These are phyloP conservation scores for Ceratocystis destructans DNA, from an alignment of 2,329 filamentous ascomycete species.

Conservation along the genomic window DNA sequence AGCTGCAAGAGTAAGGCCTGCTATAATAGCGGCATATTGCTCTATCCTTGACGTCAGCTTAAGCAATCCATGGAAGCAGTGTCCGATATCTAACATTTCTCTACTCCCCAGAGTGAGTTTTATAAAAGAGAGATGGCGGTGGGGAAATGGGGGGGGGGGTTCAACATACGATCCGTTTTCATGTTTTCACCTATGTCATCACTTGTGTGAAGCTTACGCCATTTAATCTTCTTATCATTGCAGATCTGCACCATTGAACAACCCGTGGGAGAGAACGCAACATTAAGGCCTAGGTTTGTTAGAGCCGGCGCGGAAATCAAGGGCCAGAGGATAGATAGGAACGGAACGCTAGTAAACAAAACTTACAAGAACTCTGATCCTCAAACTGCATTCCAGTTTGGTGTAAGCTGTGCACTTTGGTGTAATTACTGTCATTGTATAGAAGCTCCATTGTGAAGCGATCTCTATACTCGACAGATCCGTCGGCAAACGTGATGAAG, in stretches of 20 bases:
- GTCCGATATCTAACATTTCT: too few species aligned
- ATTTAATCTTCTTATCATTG: slow-evolving; percentile 45
- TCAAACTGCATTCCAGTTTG: slow-evolving; percentile 67
- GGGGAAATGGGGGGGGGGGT: background rate
- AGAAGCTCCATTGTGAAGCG: slow-evolving; percentile 57
- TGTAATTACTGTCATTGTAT: slow-evolving; percentile 48
- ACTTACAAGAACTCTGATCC: slow-evolving; percentile 46
- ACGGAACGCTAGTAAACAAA: background rate
- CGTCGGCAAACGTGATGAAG: slow-evolving; percentile 64
- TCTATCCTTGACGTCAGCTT: slow-evolving; percentile 26
- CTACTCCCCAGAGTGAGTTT: too few species aligned
- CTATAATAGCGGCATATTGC: slow-evolving; percentile 44
- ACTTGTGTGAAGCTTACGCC: slow-evolving; percentile 42
- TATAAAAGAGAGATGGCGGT: too few species aligned
- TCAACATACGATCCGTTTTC: slow-evolving; percentile 14
- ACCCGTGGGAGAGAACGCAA: slow-evolving; percentile 46
- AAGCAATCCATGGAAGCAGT: background rate
- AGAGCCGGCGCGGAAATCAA: background rate
- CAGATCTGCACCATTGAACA: slow-evolving; percentile 45
- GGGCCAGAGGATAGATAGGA: background rate
- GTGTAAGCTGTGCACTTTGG: slow-evolving; percentile 53
- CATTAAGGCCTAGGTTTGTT: slow-evolving; percentile 37
- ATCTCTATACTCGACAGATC: slow-evolving; percentile 67
- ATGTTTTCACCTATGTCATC: slow-evolving; percentile 32
- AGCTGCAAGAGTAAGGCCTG: slow-evolving; percentile 43